These are phyloP conservation scores for Yarrowia keelungensis DNA, from an alignment of 805 yeast genomes.

Conservation along the genomic window DNA sequence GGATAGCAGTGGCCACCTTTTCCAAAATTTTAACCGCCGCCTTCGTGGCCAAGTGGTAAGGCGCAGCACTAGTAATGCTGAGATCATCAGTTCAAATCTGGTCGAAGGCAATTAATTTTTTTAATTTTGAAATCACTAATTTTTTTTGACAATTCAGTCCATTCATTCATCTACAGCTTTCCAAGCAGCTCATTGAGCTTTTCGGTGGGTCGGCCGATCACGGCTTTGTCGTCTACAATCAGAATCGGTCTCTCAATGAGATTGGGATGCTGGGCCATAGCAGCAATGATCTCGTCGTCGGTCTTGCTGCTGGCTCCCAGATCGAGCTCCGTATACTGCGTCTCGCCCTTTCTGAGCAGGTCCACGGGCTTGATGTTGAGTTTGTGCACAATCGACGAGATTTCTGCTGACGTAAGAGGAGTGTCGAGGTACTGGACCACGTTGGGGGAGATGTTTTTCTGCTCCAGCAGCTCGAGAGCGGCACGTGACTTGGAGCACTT, in stretches of 20 bases:
- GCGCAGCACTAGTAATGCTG: constrained; percentile 33
- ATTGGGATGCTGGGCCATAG: constrained; percentile 27
- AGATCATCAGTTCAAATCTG: constrained; percentile 34
- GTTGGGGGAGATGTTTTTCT: constrained; percentile 2
- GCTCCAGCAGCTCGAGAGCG: constrained; percentile 31
- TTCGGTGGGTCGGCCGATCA: constrained; percentile 31
- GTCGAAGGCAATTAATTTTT: constrained; percentile 27
- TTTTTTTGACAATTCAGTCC: neutral
- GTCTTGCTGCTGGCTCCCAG: neutral
- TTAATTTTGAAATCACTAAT: neutral
- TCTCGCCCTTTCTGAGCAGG: constrained; percentile 34
- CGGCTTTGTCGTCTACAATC: constrained; percentile 31
- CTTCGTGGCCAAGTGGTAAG: constrained; percentile 33
- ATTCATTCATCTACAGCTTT: constrained; percentile 2
- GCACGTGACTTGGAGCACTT: constrained; percentile 38
- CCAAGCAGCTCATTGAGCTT: constrained; percentile 28
- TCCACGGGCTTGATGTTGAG: constrained; percentile 10
- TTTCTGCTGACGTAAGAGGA: constrained; percentile 13
- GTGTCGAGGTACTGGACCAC: constrained; percentile 30
- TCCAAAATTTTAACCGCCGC: neutral
- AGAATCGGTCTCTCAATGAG: constrained; percentile 37
- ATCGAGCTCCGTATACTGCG: constrained; percentile 5
- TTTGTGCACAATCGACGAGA: neutral
- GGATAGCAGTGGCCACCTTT: neutral
- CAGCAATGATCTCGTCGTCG: neutral